phyloP scores from a whole-genome alignment of 805 yeast species.

The Cyberlindnera mrakii region DNA sequence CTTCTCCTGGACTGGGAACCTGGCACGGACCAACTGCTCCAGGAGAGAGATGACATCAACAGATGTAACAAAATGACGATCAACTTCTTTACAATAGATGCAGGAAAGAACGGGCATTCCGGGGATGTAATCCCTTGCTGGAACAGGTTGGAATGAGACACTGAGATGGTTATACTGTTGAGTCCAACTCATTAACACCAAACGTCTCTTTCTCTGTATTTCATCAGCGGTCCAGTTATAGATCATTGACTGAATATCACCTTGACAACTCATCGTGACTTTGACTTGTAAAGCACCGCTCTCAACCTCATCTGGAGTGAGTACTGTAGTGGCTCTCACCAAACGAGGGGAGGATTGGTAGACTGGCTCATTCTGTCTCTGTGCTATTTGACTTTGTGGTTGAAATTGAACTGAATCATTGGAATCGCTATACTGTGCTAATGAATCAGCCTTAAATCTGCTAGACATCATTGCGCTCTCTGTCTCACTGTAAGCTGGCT shows the following conservation, averaged over 20 bases:
- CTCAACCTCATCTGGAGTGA: background rate
- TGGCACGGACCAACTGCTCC: constrained; percentile 47
- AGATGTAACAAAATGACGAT: constrained; percentile 51
- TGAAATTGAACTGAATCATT: too few species aligned
- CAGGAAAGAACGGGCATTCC: constrained; percentile 49
- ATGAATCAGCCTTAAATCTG: too few species aligned
- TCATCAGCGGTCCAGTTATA: constrained; percentile 44
- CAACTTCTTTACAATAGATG: constrained; percentile 47
- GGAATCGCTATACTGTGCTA: too few species aligned
- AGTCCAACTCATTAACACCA: constrained; percentile 39
- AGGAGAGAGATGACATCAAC: constrained; percentile 56
- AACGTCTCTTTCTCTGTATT: constrained; percentile 34
- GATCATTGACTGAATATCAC: constrained; percentile 26
- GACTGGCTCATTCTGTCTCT: background rate
- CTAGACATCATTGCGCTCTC: too few species aligned
- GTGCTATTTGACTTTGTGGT: too few species aligned
- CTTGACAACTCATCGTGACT: constrained; percentile 12
- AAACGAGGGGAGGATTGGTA: constrained; percentile 7
- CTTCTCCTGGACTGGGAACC: constrained; percentile 62
- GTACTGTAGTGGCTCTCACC: constrained; percentile 12
- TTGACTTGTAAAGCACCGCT: constrained; percentile 8
- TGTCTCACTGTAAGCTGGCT: too few species aligned
- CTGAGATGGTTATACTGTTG: constrained; percentile 29
- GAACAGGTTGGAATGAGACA: constrained; percentile 33
- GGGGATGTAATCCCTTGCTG: constrained; percentile 29